phyloP scores from a whole-genome alignment of 1,284 basidiomycete species.

The Pseudozyma flocculosa region DNA sequence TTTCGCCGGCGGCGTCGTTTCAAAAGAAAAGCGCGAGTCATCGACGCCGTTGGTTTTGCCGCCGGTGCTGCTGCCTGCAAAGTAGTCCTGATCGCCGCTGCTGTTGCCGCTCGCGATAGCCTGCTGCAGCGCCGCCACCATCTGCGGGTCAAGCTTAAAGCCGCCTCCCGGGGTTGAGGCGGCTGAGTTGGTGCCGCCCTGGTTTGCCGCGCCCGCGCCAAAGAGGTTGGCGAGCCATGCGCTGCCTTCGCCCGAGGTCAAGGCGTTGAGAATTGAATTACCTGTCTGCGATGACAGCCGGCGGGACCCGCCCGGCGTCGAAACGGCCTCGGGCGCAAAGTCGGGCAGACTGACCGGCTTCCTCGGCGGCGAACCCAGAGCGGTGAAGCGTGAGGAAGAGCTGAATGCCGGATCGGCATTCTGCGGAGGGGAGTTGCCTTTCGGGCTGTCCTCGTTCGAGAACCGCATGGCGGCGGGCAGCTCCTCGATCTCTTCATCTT shows the following conservation, averaged over 20 bases:
- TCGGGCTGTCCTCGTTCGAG: constrained; percentile 17
- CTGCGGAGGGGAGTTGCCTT: constrained; percentile 20
- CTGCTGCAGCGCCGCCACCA: constrained; percentile 43
- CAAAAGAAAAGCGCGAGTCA: too few relatives aligned
- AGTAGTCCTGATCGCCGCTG: constrained; percentile 1
- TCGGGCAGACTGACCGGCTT: constrained; percentile 12
- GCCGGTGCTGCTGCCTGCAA: constrained; percentile 7
- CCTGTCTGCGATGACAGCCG: constrained; percentile 35
- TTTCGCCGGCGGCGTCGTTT: background rate
- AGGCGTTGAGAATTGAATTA: constrained; percentile 42
- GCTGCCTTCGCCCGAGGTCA: constrained; percentile 42
- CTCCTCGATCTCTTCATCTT: constrained; percentile 39
- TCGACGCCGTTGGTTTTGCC: background rate
- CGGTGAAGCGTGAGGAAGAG: constrained; percentile 22
- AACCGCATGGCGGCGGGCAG: constrained; percentile 34
- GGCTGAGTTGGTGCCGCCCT: constrained; percentile 8
- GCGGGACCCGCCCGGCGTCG: constrained; percentile 38
- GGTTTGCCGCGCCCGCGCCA: constrained; percentile 27
- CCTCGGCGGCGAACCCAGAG: constrained; percentile 29
- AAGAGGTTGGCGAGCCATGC: constrained; percentile 45
- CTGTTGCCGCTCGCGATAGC: constrained; percentile 18
- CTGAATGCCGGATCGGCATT: constrained; percentile 8
- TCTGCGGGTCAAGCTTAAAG: constrained; percentile 44
- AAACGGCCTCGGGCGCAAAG: constrained; percentile 20
- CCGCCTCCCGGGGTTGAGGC: constrained; percentile 15